A percentile compares a stretch with the other conserved stretches of the same genome.
These are phyloP conservation scores for Colletotrichum eleusines DNA, from an alignment of 2,329 filamentous ascomycete species.

Conservation along the genomic window DNA sequence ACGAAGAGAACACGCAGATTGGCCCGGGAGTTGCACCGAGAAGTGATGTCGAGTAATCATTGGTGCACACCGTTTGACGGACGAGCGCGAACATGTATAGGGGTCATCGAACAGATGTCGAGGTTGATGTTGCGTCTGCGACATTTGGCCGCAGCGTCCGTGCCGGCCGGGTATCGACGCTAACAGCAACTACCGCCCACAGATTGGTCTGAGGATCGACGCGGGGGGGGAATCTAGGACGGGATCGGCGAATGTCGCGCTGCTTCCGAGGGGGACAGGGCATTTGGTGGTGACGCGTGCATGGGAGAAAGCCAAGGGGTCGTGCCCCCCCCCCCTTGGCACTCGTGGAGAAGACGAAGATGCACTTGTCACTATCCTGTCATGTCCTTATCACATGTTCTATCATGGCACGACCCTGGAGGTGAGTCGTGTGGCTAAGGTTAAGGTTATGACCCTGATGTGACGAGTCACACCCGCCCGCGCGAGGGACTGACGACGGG, in stretches of 20 bases:
- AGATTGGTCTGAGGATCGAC: no score
- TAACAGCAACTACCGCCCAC: no score
- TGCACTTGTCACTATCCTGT: neutral
- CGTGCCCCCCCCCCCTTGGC: neutral
- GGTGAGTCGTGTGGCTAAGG: slow-evolving; percentile 7
- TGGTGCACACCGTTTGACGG: neutral
- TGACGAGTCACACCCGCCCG: slow-evolving; percentile 10
- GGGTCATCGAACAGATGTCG: slow-evolving; percentile 34
- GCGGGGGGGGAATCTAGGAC: no score
- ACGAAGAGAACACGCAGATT: neutral
- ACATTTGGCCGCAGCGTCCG: neutral
- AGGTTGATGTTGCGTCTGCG: slow-evolving; percentile 22
- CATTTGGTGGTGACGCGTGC: neutral
- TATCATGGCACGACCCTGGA: neutral
- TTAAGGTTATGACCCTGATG: slow-evolving; percentile 18
- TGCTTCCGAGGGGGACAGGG: neutral
- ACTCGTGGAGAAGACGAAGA: neutral
- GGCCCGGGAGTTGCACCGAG: neutral
- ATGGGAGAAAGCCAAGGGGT: neutral
- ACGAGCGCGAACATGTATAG: no score
- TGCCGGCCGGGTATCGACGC: neutral
- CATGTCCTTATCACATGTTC: neutral
- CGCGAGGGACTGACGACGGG: neutral
- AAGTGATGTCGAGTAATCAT: neutral
- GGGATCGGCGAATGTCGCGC: no score